Evolutionary conservation across 495 filamentous ascomycete species (phyloP), one percentile per base, ranked within the genome.

Genomic region (Penicillium parvum): DNA sequence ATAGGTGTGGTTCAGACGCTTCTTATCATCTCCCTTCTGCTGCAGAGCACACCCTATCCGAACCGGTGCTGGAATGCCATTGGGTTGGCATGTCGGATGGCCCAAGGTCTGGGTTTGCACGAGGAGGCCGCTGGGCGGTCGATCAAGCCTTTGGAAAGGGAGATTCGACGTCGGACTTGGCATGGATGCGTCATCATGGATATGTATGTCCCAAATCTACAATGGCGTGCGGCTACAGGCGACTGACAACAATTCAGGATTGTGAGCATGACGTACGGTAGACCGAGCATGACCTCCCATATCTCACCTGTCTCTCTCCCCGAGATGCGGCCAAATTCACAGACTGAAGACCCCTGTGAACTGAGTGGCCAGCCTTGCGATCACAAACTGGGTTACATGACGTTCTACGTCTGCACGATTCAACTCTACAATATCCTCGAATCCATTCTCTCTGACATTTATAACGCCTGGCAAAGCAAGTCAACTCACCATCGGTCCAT

Each of bases 111-210:
- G 1, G 72, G 72, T 4, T 39, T 77, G 27, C 69, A 77, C 37
- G 61, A 69, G 44, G 53, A 66, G 29, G 35, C 57, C 0, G 49
- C 48, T 5, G 45, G 50, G 4, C 37, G 21, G 4, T 45, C 53
- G n/a, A 47, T 55, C 9, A 53, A 56, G 2, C 59, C 58, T 0
- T 32, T 69, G 16, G 69, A 74, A 29, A 49, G 29, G 1, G 71
- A 76, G 29, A 64, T 73, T 9, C 57, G 65, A n/a, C 50, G 64
- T 23, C 63, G 72, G 4, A 69, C 67, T 0, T 76, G 73, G 72
- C 68, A 75, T 52, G 65, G 61, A 7, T 76, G 73, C 45, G 65
- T 75, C 1, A 59, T 71, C 11, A 53, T 76, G 49, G 72, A 75
- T 30, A 62, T 66, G 70, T 74, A 49, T 39, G 65, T 57, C 3